phyloP scores from a whole-genome alignment of 345 rosid genomes.

The Populus deltoides region DNA sequence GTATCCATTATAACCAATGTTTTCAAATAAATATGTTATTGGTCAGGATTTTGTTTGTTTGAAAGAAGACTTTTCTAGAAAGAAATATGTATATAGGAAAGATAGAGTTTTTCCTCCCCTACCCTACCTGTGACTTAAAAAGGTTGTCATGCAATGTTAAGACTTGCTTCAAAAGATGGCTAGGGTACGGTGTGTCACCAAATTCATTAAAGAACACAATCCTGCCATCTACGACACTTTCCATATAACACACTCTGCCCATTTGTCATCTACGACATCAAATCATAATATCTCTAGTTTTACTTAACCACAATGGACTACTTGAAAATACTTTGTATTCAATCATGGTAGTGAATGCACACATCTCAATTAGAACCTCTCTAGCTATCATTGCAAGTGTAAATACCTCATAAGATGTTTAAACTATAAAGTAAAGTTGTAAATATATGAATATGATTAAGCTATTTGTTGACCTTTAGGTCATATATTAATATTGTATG shows the following conservation, averaged over 20 bases:
- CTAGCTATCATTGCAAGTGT: neutral
- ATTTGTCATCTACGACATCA: neutral
- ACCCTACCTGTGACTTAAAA: too few species aligned
- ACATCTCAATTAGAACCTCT: neutral
- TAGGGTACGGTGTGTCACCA: constrained; percentile 46
- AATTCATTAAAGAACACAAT: constrained; percentile 42
- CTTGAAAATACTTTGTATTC: neutral
- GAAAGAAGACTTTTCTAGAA: too few species aligned
- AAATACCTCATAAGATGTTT: neutral
- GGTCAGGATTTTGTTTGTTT: too few species aligned
- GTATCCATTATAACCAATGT: too few species aligned
- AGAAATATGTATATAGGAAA: too few species aligned
- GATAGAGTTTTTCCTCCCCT: too few species aligned
- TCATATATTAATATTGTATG: too few species aligned
- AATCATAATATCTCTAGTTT: neutral
- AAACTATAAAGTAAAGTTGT: neutral
- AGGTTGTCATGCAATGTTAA: constrained; percentile 24
- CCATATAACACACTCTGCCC: neutral
- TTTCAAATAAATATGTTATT: too few species aligned
- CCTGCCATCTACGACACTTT: constrained; percentile 32
- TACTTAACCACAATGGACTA: neutral
- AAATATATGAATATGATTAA: neutral
- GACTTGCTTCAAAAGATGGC: constrained; percentile 37
- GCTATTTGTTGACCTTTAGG: neutral
- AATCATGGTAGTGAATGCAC: neutral